A percentile compares a stretch with the other conserved stretches of the same genome.
phyloP scores from a whole-genome alignment of 2,329 filamentous ascomycete genomes.

The Lasiodiplodia theobromae region DNA sequence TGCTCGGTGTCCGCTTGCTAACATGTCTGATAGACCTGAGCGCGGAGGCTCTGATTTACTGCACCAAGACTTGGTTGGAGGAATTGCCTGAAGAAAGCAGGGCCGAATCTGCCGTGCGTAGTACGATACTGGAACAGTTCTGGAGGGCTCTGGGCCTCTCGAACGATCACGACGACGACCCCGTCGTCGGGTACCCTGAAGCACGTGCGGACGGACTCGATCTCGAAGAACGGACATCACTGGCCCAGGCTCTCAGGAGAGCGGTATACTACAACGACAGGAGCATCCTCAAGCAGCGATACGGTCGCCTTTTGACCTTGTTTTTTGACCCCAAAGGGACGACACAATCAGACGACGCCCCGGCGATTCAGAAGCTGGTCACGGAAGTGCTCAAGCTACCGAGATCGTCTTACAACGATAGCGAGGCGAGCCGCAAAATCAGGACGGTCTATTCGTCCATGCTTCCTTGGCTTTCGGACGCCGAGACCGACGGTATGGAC shows the following conservation, averaged over 20 bases:
- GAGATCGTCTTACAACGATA: constrained; percentile 19
- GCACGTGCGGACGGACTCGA: background rate
- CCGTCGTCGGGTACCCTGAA: background rate
- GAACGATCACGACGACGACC: background rate
- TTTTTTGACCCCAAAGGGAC: constrained; percentile 35
- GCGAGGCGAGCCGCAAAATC: constrained; percentile 17
- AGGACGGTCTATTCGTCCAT: constrained; percentile 22
- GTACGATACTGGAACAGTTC: constrained; percentile 14
- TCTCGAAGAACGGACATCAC: constrained; percentile 5
- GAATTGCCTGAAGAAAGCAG: constrained; percentile 34
- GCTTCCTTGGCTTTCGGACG: constrained; percentile 21
- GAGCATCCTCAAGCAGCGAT: constrained; percentile 43
- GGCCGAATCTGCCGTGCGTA: constrained; percentile 5
- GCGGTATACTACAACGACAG: constrained; percentile 36
- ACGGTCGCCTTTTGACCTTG: constrained; percentile 39
- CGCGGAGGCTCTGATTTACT: constrained; percentile 45
- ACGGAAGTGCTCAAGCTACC: constrained; percentile 18
- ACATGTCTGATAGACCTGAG: constrained; percentile 32
- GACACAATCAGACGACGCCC: constrained; percentile 13
- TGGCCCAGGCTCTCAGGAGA: constrained; percentile 35
- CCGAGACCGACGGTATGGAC: constrained; percentile 5
- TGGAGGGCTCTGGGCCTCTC: constrained; percentile 19
- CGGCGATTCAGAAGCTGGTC: constrained; percentile 20
- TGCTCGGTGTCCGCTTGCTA: background rate
- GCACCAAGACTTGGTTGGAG: constrained; percentile 43